A percentile compares a stretch with the other conserved stretches of the same genome.
These are phyloP conservation scores for Yamadazyma diddensiae DNA, from an alignment of 1,139 yeast genomes.

Conservation along the genomic window DNA sequence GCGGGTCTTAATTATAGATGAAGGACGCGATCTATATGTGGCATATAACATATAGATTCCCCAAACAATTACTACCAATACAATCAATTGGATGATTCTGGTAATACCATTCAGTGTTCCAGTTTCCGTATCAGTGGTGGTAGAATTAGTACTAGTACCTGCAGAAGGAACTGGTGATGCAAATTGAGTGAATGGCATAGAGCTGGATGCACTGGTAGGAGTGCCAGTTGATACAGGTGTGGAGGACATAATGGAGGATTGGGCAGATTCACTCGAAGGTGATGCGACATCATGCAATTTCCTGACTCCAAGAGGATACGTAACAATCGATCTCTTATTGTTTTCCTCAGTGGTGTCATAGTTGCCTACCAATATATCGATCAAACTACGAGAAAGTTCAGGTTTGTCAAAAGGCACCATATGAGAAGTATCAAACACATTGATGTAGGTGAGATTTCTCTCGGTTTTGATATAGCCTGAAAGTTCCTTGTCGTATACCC, in stretches of 20 bases:
- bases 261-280: no score
- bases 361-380: constrained; percentile 48
- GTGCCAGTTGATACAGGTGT: constrained; percentile 2
- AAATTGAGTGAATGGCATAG: constrained; percentile 13
- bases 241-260: background rate
- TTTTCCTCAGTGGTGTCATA: constrained; percentile 19
- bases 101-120: constrained; percentile 23
- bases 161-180: constrained; percentile 11
- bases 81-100: constrained; percentile 40
- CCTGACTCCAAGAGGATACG: constrained; percentile 32
- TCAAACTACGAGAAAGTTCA: constrained; percentile 62
- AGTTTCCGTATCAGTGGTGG: constrained; percentile 2
- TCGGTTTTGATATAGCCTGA: constrained; percentile 57
- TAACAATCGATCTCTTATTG: constrained; percentile 18
- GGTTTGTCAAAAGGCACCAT: constrained; percentile 94
- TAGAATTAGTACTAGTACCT: constrained; percentile 1
- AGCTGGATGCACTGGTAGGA: constrained; percentile 3
- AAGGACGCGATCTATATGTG: constrained; percentile 39
- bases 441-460: constrained; percentile 74
- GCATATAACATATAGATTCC: constrained; percentile 39
- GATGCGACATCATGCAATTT: no score
- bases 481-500: constrained; percentile 48
- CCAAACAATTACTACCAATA: constrained; percentile 42
- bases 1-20: constrained; percentile 41
- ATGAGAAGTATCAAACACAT: constrained; percentile 76